Conservation (phyloP, 2,329 filamentous ascomycete genomes). For the Ascochyta koolunga region DNA sequence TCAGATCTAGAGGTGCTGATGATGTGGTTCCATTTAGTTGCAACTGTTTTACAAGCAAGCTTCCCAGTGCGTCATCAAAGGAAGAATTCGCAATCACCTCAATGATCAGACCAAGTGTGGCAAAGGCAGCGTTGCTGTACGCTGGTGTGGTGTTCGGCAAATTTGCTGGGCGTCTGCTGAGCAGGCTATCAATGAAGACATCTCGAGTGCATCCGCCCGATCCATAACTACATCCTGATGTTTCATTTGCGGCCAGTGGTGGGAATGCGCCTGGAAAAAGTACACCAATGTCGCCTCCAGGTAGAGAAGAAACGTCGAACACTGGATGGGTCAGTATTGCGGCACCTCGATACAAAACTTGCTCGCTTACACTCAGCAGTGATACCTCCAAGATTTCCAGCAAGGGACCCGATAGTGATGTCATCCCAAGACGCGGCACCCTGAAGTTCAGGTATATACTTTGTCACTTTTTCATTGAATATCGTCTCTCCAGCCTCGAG, state of each 20-base stretch:
- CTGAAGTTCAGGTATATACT: slow-evolving; percentile 36
- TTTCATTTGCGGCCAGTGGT: slow-evolving; percentile 7
- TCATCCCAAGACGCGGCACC: slow-evolving; percentile 39
- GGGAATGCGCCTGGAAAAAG: slow-evolving; percentile 12
- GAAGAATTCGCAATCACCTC: slow-evolving; percentile 53
- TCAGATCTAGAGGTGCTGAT: slow-evolving; percentile 20
- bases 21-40: slow-evolving; percentile 52
- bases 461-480: slow-evolving; percentile 44
- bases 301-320: background rate
- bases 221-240: slow-evolving; percentile 4
- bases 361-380: slow-evolving; percentile 28
- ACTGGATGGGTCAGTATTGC: background rate
- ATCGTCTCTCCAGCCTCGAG: slow-evolving; percentile 42
- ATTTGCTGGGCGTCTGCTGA: slow-evolving; percentile 46
- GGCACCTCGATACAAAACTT: background rate
- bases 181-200: slow-evolving; percentile 8
- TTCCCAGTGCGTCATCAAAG: slow-evolving; percentile 47
- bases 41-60: slow-evolving; percentile 53
- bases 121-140: slow-evolving; percentile 59
- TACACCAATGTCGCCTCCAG: slow-evolving; percentile 11
- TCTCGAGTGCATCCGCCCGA: slow-evolving; percentile 6
- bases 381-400: slow-evolving; percentile 41
- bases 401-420: slow-evolving; percentile 42
- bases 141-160: slow-evolving; percentile 53
- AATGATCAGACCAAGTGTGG: slow-evolving; percentile 54